Evolutionary conservation across 2,329 filamentous ascomycete genomes (phyloP).

Genomic region (Parafenestella ontariensis): DNA sequence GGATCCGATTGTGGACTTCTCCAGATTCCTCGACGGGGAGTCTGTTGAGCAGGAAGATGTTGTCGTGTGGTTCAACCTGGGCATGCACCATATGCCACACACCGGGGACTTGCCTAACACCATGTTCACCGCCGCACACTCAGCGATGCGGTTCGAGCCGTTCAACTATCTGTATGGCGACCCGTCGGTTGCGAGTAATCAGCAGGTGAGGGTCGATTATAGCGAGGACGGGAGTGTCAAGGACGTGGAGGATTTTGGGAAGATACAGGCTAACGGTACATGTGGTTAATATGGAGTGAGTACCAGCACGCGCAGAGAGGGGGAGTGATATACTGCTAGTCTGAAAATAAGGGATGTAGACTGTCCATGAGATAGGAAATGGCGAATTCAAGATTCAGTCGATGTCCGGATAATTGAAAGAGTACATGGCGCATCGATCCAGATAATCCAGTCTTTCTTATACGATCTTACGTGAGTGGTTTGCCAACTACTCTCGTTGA

Average conservation of each 20-base stretch:
- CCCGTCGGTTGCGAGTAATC: constrained; percentile 50
- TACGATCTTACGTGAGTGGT: too few relatives aligned
- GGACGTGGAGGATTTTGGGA: constrained; percentile 19
- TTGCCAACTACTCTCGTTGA: too few relatives aligned
- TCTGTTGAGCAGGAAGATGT: constrained; percentile 49
- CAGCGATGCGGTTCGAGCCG: constrained; percentile 54
- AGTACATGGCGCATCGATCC: too few relatives aligned
- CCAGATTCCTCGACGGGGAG: constrained; percentile 58
- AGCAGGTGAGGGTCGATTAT: constrained; percentile 53
- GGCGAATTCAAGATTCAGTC: too few relatives aligned
- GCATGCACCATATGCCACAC: constrained; percentile 59
- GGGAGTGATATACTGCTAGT: too few relatives aligned
- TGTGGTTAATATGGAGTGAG: not conserved
- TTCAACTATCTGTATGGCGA: constrained; percentile 55
- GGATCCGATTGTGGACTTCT: constrained; percentile 61
- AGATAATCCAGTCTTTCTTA: too few relatives aligned
- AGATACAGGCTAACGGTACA: not conserved
- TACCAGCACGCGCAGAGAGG: too few relatives aligned
- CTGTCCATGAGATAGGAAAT: too few relatives aligned
- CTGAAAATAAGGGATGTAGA: not conserved
- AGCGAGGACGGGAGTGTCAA: constrained; percentile 10
- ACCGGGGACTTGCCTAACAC: constrained; percentile 59
- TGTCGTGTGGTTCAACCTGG: constrained; percentile 58
- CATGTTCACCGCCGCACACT: constrained; percentile 57
- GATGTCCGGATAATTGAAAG: too few relatives aligned